Percentiles rank a stretch among this genome's conserved stretches.
phyloP scores from a whole-genome alignment of 345 rosid species.

The Eucalyptus cladocalyx region DNA sequence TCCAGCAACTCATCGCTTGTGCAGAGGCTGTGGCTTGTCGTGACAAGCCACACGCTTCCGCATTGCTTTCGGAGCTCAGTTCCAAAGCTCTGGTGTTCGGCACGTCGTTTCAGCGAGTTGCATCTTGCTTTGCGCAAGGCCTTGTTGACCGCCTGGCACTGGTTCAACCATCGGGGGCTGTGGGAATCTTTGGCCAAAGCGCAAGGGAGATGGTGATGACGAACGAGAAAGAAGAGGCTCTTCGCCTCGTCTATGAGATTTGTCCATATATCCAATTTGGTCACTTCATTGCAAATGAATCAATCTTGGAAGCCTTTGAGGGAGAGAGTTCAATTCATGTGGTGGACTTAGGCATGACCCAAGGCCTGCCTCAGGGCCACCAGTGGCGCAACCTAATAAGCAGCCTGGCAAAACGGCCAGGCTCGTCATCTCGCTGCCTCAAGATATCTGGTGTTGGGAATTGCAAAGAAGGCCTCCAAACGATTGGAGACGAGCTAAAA shows the following conservation, averaged over 20 bases:
- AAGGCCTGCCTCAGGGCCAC: constrained; percentile 17
- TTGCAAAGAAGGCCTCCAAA: constrained; percentile 1
- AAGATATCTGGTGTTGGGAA: constrained; percentile 24
- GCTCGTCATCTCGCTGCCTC: constrained; percentile 8
- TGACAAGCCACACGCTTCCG: constrained; percentile 28
- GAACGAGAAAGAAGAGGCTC: constrained; percentile 26
- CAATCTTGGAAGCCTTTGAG: constrained; percentile 43
- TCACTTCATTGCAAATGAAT: constrained; percentile 28
- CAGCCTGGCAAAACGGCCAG: constrained; percentile 10
- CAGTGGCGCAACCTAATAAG: constrained; percentile 29
- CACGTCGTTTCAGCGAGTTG: constrained; percentile 34
- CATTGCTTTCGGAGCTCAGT: constrained; percentile 23
- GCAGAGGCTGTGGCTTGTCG: constrained; percentile 55
- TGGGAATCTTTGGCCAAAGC: background rate
- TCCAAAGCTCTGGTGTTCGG: constrained; percentile 28
- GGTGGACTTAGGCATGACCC: constrained; percentile 33
- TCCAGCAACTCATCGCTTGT: constrained; percentile 38
- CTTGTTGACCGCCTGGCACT: constrained; percentile 27
- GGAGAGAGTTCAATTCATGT: constrained; percentile 52
- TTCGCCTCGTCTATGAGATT: constrained; percentile 21
- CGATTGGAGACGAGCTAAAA: constrained; percentile 14
- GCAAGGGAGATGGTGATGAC: background rate
- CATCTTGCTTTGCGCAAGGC: constrained; percentile 39
- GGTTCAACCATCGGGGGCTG: constrained; percentile 21
- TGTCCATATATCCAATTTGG: constrained; percentile 39